Base-by-base conservation (phyloP, 768 basidiomycete genomes). In the Phaeotremella fagi region DNA sequence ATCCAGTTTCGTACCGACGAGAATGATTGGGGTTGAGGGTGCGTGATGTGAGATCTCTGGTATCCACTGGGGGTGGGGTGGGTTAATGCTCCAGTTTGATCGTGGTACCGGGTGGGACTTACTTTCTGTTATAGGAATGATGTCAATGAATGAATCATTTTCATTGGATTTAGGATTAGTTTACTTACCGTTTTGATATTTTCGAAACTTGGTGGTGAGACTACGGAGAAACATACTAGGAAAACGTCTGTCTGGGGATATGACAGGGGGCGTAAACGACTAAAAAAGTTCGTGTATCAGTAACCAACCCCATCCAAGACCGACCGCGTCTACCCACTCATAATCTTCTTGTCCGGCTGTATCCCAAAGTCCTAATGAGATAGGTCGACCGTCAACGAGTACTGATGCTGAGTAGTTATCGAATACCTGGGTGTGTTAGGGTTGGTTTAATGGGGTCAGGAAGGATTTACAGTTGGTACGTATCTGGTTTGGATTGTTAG, bases 211-310 rank as follows among this genome's bases (percentile, higher is more conserved):
- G 95, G 94, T 31, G 95, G 95, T 71, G 88, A 90, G 73, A 98
- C 94, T 57, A 99, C 82, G 45, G 90, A 94, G 80, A 99, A 99
- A 76, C 95, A 99, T 74, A 99, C 92, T 77, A 99, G 80, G 80
- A 99, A 99, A 54, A 99, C 91, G 75, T 99, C 94, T 37, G 95
- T 98, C 78, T 98, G 95, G 23, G 95, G 95, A 78, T 99, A 99
- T 59, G 90, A 94, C 66, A 99, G 82, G 47, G 95, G 95, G 64
- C 95, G 85, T 64, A 99, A 86, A 38, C 95, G 86, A 48, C 74
- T 75, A 43, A 11, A 18, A 16, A 16, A 26, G 23, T n/a, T n/a
- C n/a, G n/a, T n/a, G n/a, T 33, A 33, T 16, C 7, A 33, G 16
- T 16, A n/a, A 23, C 15, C 26, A 37, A 22, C 3, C n/a, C 20